Conservation (phyloP, 208 protist genomes). For the Trypanosoma platydactyli region DNA sequence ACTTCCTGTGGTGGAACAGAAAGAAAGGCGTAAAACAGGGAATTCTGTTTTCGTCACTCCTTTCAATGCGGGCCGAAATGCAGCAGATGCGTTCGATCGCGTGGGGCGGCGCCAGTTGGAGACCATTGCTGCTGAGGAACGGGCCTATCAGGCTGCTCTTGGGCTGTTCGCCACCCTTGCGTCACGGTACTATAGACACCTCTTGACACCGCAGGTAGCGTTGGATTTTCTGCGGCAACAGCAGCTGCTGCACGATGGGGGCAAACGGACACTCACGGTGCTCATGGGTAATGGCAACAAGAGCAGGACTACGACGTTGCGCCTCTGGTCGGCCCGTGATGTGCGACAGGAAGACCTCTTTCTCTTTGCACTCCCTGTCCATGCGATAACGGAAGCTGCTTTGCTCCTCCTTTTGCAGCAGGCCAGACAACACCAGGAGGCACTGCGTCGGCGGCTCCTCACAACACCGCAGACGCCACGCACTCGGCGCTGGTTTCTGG, state of each 20-base stretch:
- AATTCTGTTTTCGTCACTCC: too few relatives aligned
- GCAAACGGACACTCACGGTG: too few relatives aligned
- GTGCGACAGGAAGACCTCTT: constrained; percentile 23
- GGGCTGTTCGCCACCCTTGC: constrained; percentile 11
- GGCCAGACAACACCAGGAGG: neutral
- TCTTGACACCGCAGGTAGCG: constrained; percentile 11
- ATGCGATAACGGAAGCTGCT: neutral
- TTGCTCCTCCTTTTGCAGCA: constrained; percentile 3
- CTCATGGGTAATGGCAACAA: neutral
- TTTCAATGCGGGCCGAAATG: neutral
- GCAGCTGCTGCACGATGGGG: neutral
- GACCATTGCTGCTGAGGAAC: constrained; percentile 1
- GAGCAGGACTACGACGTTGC: constrained; percentile 3
- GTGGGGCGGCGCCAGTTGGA: constrained; percentile 7
- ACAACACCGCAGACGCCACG: constrained; percentile 12
- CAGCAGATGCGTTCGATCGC: neutral
- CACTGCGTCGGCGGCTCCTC: constrained; percentile 1
- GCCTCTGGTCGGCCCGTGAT: constrained; percentile 23
- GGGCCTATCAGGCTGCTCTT: constrained; percentile 3
- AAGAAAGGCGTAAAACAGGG: too few relatives aligned
- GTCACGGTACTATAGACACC: constrained; percentile 20
- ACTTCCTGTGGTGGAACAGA: too few relatives aligned
- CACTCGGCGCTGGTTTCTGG: constrained; percentile 21
- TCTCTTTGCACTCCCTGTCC: constrained; percentile 9
- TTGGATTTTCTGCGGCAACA: constrained; percentile 5